phyloP scores from a whole-genome alignment of 345 rosid genomes.

The Odontarrhena argentea region DNA sequence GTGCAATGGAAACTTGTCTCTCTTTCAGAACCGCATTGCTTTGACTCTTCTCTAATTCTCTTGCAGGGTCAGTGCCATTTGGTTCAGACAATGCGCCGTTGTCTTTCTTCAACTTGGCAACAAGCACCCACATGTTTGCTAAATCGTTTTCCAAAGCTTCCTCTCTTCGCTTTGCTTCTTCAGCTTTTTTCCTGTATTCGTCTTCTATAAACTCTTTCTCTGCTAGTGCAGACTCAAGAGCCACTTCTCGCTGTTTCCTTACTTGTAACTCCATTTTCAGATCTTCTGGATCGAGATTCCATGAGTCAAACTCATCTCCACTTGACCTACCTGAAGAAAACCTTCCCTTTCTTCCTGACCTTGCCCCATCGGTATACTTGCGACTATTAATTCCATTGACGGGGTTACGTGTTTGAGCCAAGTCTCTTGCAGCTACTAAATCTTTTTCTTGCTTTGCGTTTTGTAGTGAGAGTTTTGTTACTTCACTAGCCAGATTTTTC shows the following conservation, averaged over 20 bases:
- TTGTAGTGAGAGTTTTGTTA: slow-evolving; percentile 81
- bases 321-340: slow-evolving; percentile 62
- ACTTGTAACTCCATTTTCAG: slow-evolving; percentile 85
- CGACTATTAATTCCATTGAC: slow-evolving; percentile 70
- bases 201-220: slow-evolving; percentile 89
- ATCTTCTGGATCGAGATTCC: slow-evolving; percentile 84
- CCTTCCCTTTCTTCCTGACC: slow-evolving; percentile 79
- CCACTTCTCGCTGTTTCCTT: slow-evolving; percentile 83
- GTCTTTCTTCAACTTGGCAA: slow-evolving; percentile 92
- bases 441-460: slow-evolving; percentile 86
- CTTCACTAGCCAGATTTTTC: slow-evolving; percentile 92
- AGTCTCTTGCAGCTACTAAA: slow-evolving; percentile 68
- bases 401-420: slow-evolving; percentile 59
- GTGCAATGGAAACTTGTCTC: slow-evolving; percentile 51
- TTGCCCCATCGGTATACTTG: slow-evolving; percentile 61
- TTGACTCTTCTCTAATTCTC: slow-evolving; percentile 41
- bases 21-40: slow-evolving; percentile 52
- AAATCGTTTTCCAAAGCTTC: slow-evolving; percentile 93
- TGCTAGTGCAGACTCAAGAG: slow-evolving; percentile 82
- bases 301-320: slow-evolving; percentile 72
- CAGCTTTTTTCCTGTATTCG: slow-evolving; percentile 74
- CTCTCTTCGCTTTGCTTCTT: slow-evolving; percentile 89
- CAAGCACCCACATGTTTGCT: slow-evolving; percentile 99
- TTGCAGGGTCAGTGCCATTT: slow-evolving; percentile 44
- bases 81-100: slow-evolving; percentile 51